A percentile compares a stretch with the other conserved stretches of the same genome.
Conservation (phyloP, 768 basidiomycete species). For the Mycena floridula region DNA sequence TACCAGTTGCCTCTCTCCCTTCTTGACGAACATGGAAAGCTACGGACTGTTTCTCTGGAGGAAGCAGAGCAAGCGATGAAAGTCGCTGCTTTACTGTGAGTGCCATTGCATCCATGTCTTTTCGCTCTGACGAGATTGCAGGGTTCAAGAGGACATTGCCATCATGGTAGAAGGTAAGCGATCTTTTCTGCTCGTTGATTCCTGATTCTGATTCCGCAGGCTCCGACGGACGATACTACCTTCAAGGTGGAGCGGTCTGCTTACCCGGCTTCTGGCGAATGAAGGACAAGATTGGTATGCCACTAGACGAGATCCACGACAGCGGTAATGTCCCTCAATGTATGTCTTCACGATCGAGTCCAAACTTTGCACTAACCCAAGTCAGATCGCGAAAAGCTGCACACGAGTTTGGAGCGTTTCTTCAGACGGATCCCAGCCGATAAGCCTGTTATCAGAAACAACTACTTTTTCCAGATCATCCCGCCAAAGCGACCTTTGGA, state of each 20-base stretch:
- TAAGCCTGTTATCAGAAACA: slow-evolving; percentile 67
- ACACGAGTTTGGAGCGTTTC: slow-evolving; percentile 62
- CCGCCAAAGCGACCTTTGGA: slow-evolving; percentile 16
- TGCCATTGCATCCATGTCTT: slow-evolving; percentile 12
- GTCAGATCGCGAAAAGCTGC: slow-evolving; percentile 55
- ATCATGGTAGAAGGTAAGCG: slow-evolving; percentile 52
- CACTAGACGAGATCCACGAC: slow-evolving; percentile 67
- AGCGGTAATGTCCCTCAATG: slow-evolving; percentile 70
- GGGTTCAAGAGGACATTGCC: slow-evolving; percentile 53
- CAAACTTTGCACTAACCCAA: not conserved
- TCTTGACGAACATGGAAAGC: not conserved
- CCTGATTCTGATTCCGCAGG: no score
- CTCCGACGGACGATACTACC: slow-evolving; percentile 62
- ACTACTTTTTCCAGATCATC: slow-evolving; percentile 47
- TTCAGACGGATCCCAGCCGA: slow-evolving; percentile 61
- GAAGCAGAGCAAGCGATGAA: slow-evolving; percentile 48
- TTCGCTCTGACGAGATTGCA: no score
- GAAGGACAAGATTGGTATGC: slow-evolving; percentile 67
- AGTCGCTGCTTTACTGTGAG: slow-evolving; percentile 58
- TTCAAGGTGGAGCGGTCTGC: slow-evolving; percentile 46
- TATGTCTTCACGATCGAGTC: no score
- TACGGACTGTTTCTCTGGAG: slow-evolving; percentile 11
- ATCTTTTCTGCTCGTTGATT: slow-evolving; percentile 3
- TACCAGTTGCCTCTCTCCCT: not conserved
- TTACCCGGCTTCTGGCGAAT: slow-evolving; percentile 70